These are phyloP conservation scores for Fonsecaea nubica DNA, from an alignment of 2,329 filamentous ascomycete species.

Conservation along the genomic window DNA sequence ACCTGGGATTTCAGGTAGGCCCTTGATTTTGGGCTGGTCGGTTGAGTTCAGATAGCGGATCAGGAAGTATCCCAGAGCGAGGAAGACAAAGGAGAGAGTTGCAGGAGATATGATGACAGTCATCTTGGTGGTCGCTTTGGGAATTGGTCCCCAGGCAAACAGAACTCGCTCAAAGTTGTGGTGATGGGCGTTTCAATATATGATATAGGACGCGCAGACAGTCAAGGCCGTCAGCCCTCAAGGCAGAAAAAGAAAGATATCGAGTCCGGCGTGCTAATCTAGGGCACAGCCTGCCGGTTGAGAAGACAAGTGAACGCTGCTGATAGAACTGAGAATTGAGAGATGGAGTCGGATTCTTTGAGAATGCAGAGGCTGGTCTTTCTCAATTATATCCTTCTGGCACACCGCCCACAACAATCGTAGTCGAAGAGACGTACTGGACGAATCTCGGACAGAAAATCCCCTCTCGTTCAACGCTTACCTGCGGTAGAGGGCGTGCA, in stretches of 20 bases:
- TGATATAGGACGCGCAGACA: not conserved
- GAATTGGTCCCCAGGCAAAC: not conserved
- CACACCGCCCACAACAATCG: not conserved
- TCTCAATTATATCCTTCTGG: slow-evolving; percentile 19
- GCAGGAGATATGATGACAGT: slow-evolving; percentile 32
- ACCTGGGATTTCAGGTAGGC: slow-evolving; percentile 66
- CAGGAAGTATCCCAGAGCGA: slow-evolving; percentile 49
- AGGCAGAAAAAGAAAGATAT: not conserved
- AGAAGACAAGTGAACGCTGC: not conserved
- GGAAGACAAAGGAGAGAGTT: slow-evolving; percentile 42
- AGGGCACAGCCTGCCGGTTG: not conserved
- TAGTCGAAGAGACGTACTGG: slow-evolving; percentile 5
- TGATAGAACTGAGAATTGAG: not conserved
- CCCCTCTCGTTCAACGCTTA: slow-evolving; percentile 16
- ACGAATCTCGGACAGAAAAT: slow-evolving; percentile 19
- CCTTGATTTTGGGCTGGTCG: slow-evolving; percentile 66
- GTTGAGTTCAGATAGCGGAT: slow-evolving; percentile 57
- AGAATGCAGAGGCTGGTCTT: not conserved
- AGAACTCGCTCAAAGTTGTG: not conserved
- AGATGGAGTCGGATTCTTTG: slow-evolving; percentile 1
- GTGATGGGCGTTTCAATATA: no score
- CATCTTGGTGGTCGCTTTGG: slow-evolving; percentile 18
- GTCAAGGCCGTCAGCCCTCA: not conserved
- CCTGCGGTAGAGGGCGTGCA: slow-evolving; percentile 9
- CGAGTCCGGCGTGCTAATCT: not conserved